Base-by-base conservation (phyloP, 73 alveolate genomes). In the Paramecium pentaurelia region DNA sequence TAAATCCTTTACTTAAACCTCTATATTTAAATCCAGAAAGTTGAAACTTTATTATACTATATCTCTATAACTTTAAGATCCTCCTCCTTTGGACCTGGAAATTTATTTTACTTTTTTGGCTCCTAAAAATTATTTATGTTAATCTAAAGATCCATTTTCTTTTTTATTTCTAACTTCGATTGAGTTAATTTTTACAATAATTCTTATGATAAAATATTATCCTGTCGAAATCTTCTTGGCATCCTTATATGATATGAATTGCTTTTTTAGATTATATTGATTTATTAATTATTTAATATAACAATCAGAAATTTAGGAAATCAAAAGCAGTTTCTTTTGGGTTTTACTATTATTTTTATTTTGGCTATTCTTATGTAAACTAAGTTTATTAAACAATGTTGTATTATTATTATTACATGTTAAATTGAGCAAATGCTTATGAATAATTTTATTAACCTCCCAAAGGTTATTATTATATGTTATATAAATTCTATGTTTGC, bases 291-390 rank as follows among this genome's bases (percentile, higher is more conserved):
- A 32, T 28, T 30, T 64, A 64, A 32, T 64, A 32, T 64, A 34
- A 64, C 84, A 64, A 64, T 64, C 84, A 64, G 42, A 64, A 64
- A 64, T 64, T 64, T 64, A 64, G 45, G 49, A 64, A 64, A 64
- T 28, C 84, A 64, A 64, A 64, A 64, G 51, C 84, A 64, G 28
- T 64, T 12, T 64, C 51, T 64, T 64, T 64, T 64, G 84, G 49
- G 12, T 64, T 64, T 6, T 51, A 9, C 22, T 64, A 32, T 64
- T 64, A 20, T 8, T 64, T 32, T 54, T 60, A 60, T 64, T 64
- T 32, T 32, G 84, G 49, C 10, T 28, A 64, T 32, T 34, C 84
- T 32, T 28, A 32, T 64, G 84, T 28, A 22, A 64, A 64, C 30
- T 64, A 34, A 1, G 49, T 34, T 7, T 28, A 9, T 18, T 64